Evolutionary conservation across 2,329 filamentous ascomycete genomes (phyloP), one percentile per base, ranked within the genome.

Genomic region (Elsinoe necatrix): DNA sequence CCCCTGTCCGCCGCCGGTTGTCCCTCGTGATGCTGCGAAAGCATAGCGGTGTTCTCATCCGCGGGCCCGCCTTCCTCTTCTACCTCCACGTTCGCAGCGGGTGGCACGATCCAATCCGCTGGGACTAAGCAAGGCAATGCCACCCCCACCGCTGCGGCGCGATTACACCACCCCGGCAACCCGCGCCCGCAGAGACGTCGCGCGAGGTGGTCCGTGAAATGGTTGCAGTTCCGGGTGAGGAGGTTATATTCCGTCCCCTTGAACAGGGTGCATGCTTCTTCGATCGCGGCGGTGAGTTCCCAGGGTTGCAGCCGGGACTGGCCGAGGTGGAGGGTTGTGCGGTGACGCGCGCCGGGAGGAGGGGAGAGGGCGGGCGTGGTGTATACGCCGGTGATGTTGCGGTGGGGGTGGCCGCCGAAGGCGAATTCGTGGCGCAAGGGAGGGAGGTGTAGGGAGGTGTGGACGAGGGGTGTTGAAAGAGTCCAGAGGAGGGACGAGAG

Each of bases 181-280:
- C 82, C 74, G 45, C 81, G 79, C 4, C 84, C 82, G 1, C 87
- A 92, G 56, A 95, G 77, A 62, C 80, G 81, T 67, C 85, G 77
- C 70, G 86, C 90, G 16, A 95, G 78, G 64, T 86, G 82, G 18
- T 82, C 83, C 1, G 88, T 92, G 68, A 95, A 95, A 69, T 95
- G 89, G 69, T 95, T 95, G 78, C 89, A 95, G 70, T 95, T 95
- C 63, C 83, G 83, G 18, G 84, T 89, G 43, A 95, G 77, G 12
- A 95, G 79, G 65, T 93, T 92, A 71, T 95, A 93, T 12, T 80
- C 80, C 0, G 83, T 83, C 21, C 89, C 89, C 57, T 83, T 78
- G 64, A 93, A 95, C n/a, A 27, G 39, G 29, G 14, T 12, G 37
- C 61, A 12, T 61, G 72, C 71, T 59, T 75, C 75, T 63, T 79